Base-by-base conservation (phyloP, 192 early-diverging fungal genomes). In the Coemansia sp. region DNA sequence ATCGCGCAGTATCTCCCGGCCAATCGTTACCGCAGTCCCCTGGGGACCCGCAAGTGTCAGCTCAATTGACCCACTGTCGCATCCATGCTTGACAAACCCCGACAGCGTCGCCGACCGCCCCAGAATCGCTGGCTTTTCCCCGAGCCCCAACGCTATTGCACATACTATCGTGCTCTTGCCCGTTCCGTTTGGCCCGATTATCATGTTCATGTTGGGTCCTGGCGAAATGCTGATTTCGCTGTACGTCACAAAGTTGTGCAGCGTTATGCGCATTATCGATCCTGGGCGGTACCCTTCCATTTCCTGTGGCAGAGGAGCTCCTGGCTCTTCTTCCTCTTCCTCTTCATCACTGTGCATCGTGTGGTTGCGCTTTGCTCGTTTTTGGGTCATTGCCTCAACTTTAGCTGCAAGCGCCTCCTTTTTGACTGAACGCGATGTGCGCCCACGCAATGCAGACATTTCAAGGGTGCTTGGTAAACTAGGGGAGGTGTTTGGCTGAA, bases 181-280 rank as follows among this genome's bases (percentile, higher is more conserved):
- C 0, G 97, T 97, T 9, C 96, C 96, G 72, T 97, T 98, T 4
- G 95, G 92, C 24, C 93, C 95, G 56, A 98, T 93, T 35, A 98
- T 92, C 97, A 99, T 99, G 77, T 99, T 99, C 73, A 99, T 85
- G 66, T 95, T 87, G 0, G 95, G 95, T 0, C 97, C 97, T 2
- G 97, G 96, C 8, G 49, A 71, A 60, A 96, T 90, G 56, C 94
- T 89, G 61, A 92, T 91, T 11, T 76, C 77, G 65, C 95, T 91
- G 76, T 99, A 99, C 0, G 97, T 99, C n/a, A 99, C 90, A 78
- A 99, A 99, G 75, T 96, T 93, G 2, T 23, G 33, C 10, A 81
- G 67, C 45, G 65, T 60, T 34, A 81, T 81, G 16, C 69, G 69
- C 34, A 64, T 76, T n/a, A 81, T 81, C 9, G 78, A 60, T 5